Evolutionary conservation across 2,329 filamentous ascomycete species (phyloP).

Genomic region (Ramularia collo-cygni): DNA sequence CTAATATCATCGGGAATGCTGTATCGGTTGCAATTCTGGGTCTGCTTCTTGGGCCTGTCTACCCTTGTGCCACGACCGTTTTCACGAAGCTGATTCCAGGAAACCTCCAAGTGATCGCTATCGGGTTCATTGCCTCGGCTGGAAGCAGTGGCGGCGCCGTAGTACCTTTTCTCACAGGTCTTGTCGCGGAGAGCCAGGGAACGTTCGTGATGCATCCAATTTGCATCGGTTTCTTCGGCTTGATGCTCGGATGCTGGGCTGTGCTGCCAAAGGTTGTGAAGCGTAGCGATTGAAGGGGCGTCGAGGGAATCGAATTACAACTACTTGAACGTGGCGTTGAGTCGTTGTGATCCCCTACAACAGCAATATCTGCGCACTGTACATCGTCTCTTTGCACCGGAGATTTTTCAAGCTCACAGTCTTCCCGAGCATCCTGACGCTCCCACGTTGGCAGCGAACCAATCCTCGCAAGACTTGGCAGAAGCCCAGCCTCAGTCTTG

Average conservation of each 20-base stretch:
- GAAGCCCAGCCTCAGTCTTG: too few species aligned
- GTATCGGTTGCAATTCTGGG: conserved; percentile 56
- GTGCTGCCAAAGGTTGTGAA: conserved; percentile 51
- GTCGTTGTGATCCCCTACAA: too few species aligned
- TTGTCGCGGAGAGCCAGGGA: conserved; percentile 55
- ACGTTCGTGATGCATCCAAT: conserved; percentile 61
- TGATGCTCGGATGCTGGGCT: conserved; percentile 62
- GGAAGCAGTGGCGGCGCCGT: conserved; percentile 63
- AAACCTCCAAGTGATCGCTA: conserved; percentile 54
- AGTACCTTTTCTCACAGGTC: conserved; percentile 59
- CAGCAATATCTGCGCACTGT: too few species aligned
- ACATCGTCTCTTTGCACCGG: too few species aligned
- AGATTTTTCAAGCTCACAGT: too few species aligned
- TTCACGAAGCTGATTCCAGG: conserved; percentile 56
- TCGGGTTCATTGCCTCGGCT: conserved; percentile 63
- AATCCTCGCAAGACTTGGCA: too few species aligned
- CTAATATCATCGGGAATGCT: conserved; percentile 39
- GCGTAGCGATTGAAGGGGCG: conserved; percentile 17
- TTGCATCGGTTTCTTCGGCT: conserved; percentile 56
- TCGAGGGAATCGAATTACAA: too few species aligned
- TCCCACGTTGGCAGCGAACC: too few species aligned
- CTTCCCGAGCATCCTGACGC: too few species aligned
- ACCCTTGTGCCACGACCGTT: conserved; percentile 63
- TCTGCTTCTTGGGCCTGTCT: conserved; percentile 69
- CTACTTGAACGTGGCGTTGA: too few species aligned